Base-by-base conservation (phyloP, 2,329 filamentous ascomycete genomes). In the Aspergillus latus region DNA sequence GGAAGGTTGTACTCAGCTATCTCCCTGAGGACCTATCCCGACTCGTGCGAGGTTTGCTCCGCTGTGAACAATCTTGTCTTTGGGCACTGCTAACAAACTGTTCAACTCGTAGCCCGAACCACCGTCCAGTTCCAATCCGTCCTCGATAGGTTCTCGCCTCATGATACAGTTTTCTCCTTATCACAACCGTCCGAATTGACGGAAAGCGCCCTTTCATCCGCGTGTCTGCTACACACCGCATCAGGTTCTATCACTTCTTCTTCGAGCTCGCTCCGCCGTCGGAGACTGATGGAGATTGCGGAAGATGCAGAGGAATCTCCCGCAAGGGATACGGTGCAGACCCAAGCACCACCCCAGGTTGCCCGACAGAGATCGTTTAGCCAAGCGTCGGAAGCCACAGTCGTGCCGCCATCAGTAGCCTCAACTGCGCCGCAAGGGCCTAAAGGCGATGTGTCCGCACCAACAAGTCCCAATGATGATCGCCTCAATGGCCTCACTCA, bases 1-100 rank as follows among this genome's bases (percentile, higher is more conserved):
- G 92, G 70, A 97, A 92, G 74, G 89, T 97, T 48, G 77, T 99
- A 58, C 84, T 99, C 73, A 97, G 94, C 77, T 96, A 94, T 72
- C 83, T 96, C 60, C 94, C 93, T 1, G 90, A 96, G 58, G 90
- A 88, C 58, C 93, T 92, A 63, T 97, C 94, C 61, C 85, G 94
- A 66, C 80, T 99, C 54, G 80, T 99, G 52, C 90, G 96, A 89
- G 94, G 94, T 96, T 76, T 65, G 84, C 72, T 47, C 28, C 30
- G 4, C 34, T 21, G 5, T n/a, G 39, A 30, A 43, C 34, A 40
- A 10, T 21, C 10, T 8, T 16, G 37, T 21, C 8, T 13, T 32
- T 29, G 11, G n/a, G 28, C 37, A 49, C 57, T 47, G 52, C 60
- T 61, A 49, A 62, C 47, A n/a, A 34, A 40, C 16, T 59, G 39